Percentiles rank a stretch among this genome's conserved stretches.
These are phyloP conservation scores for Cyberlindnera xylosilytica DNA, from an alignment of 805 yeast species.

Conservation along the genomic window DNA sequence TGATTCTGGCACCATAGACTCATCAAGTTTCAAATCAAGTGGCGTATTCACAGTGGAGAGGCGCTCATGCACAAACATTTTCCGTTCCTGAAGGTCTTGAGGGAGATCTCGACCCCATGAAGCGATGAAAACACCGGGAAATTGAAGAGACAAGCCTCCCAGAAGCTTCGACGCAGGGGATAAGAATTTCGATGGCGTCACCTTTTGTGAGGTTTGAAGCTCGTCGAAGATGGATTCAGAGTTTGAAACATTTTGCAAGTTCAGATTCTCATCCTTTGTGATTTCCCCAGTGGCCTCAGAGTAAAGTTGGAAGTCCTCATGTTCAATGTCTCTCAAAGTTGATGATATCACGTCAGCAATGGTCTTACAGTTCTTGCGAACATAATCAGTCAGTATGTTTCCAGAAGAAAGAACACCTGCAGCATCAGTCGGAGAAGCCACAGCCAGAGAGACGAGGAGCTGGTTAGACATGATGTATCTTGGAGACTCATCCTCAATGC, in stretches of 20 bases:
- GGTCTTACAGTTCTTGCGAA: constrained; percentile 54
- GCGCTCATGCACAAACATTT: background rate
- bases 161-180: constrained; percentile 1
- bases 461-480: constrained; percentile 84
- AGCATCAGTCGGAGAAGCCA: constrained; percentile 54
- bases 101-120: constrained; percentile 5
- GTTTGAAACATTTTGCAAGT: constrained; percentile 14
- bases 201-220: background rate
- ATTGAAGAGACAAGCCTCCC: background rate
- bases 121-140: background rate
- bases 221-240: constrained; percentile 11
- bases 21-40: constrained; percentile 2
- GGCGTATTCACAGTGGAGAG: constrained; percentile 3
- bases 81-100: background rate
- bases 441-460: constrained; percentile 58
- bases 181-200: background rate
- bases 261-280: constrained; percentile 1
- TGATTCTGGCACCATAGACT: background rate
- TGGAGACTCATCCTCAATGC: constrained; percentile 78
- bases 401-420: constrained; percentile 49
- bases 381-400: constrained; percentile 47
- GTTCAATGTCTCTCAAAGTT: constrained; percentile 23
- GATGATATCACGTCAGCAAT: constrained; percentile 54
- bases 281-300: constrained; percentile 25
- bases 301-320: constrained; percentile 36